Evolutionary conservation across 495 filamentous ascomycete species (phyloP), one percentile per base, ranked within the genome.

Genomic region (Aspergillus panamensis): DNA sequence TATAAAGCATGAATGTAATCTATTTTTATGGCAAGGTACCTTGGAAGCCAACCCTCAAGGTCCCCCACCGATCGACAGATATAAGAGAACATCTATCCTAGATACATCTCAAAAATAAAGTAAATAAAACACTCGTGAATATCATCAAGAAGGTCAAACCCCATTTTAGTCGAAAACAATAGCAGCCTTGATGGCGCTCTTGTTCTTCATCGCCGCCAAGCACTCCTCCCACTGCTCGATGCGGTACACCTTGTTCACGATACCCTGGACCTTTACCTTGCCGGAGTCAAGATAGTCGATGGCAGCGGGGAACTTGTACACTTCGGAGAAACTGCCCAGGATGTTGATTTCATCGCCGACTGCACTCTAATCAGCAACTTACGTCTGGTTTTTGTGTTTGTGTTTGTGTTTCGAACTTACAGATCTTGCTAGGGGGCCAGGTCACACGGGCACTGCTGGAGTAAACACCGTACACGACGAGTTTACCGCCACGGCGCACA

Each of bases 251-350:
- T 81, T 80, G 69, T 80, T 78, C 19, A 82, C 80, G 53, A 81
- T 82, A 1, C 76, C 77, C 25, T 72, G 66, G 17, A 82, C 77
- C 70, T 83, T 87, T 53, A 87, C 79, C 74, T 85, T 86, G 48
- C 79, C 84, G 7, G 73, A 81, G 63, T 88, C 86, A 35, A 87
- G 78, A 70, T 88, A 88, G 71, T 84, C 81, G 58, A 89, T 82
- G 8, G 86, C 86, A 30, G 85, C 80, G 4, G 86, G 85, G 79
- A 87, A 90, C 78, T 87, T 88, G 74, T 86, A 86, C 14, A 83
- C 83, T 64, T 89, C 84, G 30, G 80, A 84, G 77, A 88, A 89
- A 37, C 79, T 84, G 29, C 85, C 85, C 39, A 89, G 69, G 59
- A 90, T 86, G 58, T 83, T 87, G 63, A 89, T 87, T 64, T 88